These are phyloP conservation scores for Teunomyces tritomae DNA, from an alignment of 805 yeast genomes.

Conservation along the genomic window DNA sequence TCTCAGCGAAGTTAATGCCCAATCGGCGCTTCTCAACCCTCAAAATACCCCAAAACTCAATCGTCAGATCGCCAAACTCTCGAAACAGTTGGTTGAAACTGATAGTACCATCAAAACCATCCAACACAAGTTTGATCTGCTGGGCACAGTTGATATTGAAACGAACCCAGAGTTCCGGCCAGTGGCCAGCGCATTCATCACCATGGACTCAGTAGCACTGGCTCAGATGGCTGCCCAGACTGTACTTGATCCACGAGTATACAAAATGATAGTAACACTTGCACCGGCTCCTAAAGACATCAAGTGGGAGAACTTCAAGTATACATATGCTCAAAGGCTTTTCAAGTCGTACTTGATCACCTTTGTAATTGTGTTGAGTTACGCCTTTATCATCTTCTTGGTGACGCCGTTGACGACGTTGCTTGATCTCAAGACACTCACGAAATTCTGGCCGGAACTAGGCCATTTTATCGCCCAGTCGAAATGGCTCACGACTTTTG, in stretches of 20 bases:
- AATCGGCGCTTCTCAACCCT: constrained; percentile 2
- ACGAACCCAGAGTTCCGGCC: constrained; percentile 34
- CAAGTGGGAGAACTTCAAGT: constrained; percentile 44
- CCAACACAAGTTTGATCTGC: constrained; percentile 29
- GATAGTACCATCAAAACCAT: constrained; percentile 39
- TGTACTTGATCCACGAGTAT: constrained; percentile 43
- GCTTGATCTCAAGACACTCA: constrained; percentile 53
- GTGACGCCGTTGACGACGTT: constrained; percentile 57
- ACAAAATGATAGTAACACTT: constrained; percentile 38
- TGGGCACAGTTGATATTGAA: constrained; percentile 24
- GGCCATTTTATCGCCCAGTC: constrained; percentile 53
- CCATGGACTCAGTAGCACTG: constrained; percentile 48
- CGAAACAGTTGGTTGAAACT: constrained; percentile 32
- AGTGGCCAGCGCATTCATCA: constrained; percentile 45
- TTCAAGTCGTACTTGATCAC: constrained; percentile 41
- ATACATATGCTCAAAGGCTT: constrained; percentile 38
- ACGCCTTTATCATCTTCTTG: constrained; percentile 52
- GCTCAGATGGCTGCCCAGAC: constrained; percentile 52
- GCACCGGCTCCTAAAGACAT: constrained; percentile 51
- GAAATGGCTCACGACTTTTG: constrained; percentile 51
- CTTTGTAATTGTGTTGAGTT: constrained; percentile 44
- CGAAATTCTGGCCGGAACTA: constrained; percentile 56
- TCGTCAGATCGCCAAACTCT: constrained; percentile 26
- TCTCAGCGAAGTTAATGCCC: constrained; percentile 8
- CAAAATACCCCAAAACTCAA: constrained; percentile 10